These are phyloP conservation scores for Lentinula edodes DNA, from an alignment of 768 basidiomycete genomes.

Conservation along the genomic window DNA sequence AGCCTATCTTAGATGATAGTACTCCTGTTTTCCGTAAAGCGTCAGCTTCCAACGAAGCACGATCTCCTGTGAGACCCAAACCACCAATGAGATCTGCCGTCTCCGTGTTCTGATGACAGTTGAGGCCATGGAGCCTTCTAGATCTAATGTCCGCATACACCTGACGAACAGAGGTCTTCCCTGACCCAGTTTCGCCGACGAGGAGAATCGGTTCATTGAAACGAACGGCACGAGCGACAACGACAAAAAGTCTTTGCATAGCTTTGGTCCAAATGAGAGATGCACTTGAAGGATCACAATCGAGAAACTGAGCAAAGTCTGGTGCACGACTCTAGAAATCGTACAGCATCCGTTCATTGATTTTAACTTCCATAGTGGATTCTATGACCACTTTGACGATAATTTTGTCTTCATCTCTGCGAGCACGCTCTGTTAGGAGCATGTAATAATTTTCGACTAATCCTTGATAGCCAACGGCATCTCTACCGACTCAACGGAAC, in stretches of 20 bases:
- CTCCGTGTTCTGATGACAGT: conserved; percentile 98
- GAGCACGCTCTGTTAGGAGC: conserved; percentile 88
- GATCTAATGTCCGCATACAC: conserved; percentile 65
- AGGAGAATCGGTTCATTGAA: conserved; percentile 93
- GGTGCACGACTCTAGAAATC: conserved; percentile 35
- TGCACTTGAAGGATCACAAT: conserved; percentile 43
- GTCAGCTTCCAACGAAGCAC: conserved; percentile 48
- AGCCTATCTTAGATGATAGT: conserved; percentile 36
- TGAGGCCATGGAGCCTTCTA: conserved; percentile 66
- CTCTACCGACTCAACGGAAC: conserved; percentile 94
- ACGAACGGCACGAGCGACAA: conserved; percentile 79
- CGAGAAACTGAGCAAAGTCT: conserved; percentile 45
- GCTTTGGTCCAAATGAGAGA: conserved; percentile 88
- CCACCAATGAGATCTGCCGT: conserved; percentile 96
- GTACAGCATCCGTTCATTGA: conserved; percentile 73
- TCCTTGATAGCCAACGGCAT: conserved; percentile 85
- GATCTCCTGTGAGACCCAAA: conserved; percentile 82
- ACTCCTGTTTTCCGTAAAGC: conserved; percentile 35
- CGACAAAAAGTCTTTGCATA: conserved; percentile 83
- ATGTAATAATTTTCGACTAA: conserved; percentile 96
- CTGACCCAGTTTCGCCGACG: conserved; percentile 95
- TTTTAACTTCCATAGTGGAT: conserved; percentile 76
- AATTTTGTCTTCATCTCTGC: conserved; percentile 78
- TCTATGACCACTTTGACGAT: conserved; percentile 94
- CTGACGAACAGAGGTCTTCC: conserved; percentile 97